Evolutionary conservation across 148 eudicot species (phyloP).

Genomic region (Camellia granthamiana): DNA sequence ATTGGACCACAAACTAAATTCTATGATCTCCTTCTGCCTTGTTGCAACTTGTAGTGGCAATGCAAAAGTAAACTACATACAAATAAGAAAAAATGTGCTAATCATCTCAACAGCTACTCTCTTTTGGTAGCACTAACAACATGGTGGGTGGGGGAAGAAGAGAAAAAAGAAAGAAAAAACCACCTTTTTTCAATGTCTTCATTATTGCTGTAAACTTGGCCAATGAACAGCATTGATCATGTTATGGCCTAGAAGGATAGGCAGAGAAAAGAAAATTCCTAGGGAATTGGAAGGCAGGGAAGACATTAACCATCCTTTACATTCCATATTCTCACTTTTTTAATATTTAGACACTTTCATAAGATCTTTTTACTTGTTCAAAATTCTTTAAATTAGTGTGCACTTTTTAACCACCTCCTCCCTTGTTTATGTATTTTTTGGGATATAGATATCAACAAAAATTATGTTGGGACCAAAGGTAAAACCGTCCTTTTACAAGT

Average conservation of each 20-base stretch:
- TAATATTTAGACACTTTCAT: background rate
- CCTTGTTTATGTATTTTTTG: no score
- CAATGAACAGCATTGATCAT: background rate
- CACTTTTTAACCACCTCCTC: no score
- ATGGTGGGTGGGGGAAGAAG: background rate
- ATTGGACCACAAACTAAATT: constrained; percentile 5
- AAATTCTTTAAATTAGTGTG: no score
- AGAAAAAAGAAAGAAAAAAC: background rate
- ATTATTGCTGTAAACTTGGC: background rate
- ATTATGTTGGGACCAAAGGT: no score
- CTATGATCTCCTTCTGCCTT: background rate
- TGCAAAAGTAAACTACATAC: background rate
- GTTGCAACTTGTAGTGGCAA: background rate
- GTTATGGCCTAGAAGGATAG: no score
- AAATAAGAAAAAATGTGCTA: background rate
- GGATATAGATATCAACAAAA: no score
- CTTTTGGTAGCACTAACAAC: background rate
- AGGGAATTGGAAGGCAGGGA: no score
- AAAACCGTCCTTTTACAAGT: no score
- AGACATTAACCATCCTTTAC: background rate
- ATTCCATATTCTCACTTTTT: background rate
- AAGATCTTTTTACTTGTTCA: background rate
- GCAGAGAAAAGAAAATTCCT: no score
- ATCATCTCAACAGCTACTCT: background rate
- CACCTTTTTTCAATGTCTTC: background rate